Base-by-base conservation (phyloP, 495 filamentous ascomycete genomes). In the Cudoniella acicularis region DNA sequence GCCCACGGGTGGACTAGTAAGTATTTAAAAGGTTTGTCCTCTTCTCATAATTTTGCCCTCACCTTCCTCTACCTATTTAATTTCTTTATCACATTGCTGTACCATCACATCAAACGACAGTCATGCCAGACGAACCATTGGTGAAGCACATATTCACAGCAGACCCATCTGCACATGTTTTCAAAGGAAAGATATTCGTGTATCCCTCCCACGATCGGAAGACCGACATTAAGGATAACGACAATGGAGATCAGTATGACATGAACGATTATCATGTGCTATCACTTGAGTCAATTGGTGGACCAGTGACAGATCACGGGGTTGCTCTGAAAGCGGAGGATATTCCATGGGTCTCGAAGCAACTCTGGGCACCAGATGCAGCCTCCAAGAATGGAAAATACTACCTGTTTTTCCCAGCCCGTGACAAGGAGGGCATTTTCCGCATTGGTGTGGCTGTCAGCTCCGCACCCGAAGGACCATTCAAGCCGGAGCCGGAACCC, bases 241-340 rank as follows among this genome's bases (percentile, higher is more conserved):
- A 91, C 77, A 87, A 87, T 77, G 87, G 87, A 70, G 87, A 89
- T 74, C 87, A 91, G 70, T 91, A 89, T 70, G 87, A 86, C 75
- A 91, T 91, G 87, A 79, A 75, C 59, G 83, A 87, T 72, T 87
- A 87, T 76, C 83, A 85, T 55, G 84, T 86, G 67, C 82, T 86
- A 70, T 80, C 75, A 50, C 74, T 79, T 54, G 58, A 69, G 1
- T 66, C 73, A 3, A 73, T 83, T 11, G 77, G 78, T 52, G 75
- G 73, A 1, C 70, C 73, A 2, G 80, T 84, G 3, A 76, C 72
- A 18, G 83, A 86, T 73, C 83, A 86, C 73, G 82, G 82, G 65
- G 73, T 82, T 22, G 79, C 55, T 6, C 75, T 87, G 30, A 72
- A 71, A 36, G 68, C 73, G 11, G 70, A 73, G 20, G 77, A 85